Base-by-base conservation (phyloP, 2,329 filamentous ascomycete genomes). In the Ambrosiella cleistominuta region DNA sequence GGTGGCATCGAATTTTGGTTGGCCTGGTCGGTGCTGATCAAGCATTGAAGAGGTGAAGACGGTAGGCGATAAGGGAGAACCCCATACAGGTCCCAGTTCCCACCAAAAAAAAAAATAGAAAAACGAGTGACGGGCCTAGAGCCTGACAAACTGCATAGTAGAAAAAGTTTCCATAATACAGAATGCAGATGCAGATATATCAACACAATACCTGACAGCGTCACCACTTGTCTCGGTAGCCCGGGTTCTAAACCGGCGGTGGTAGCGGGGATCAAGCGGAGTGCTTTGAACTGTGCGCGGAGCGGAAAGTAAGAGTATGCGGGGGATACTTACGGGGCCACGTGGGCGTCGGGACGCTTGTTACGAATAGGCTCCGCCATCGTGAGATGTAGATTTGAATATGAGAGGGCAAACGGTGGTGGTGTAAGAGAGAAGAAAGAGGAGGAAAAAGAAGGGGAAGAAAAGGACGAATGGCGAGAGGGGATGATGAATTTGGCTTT, bases 321-420 rank as follows among this genome's bases (percentile, higher is more conserved):
- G 57, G 60, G 61, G 37, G 53, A 60, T 39, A 78, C 79, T 72
- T 72, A 82, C 79, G 79, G 79, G 65, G 79, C 79, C 69, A 73
- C 71, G 63, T 73, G 69, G 66, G 74, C 68, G 65, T 81, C 78
- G 61, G 75, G 71, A 65, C 79, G 76, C 71, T 81, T 80, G 70
- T 79, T 80, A 71, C 78, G 78, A 68, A 82, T 82, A 63, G 79
- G 78, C 69, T 82, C 78, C 66, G 78, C 77, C 78, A 82, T 81
- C 65, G 65, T 65, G 62, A 61, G 15, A 63, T 58, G 59, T 60
- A 27, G 27, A 63, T 57, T 57, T 63, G 60, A 65, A 61, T 19
- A 19, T 9, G 17, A 11, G 62, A 64, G 60, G 61, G 61, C 63
- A 39, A 39, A 50, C 40, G 12, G 54, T 36, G 37, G 56, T 61